Evolutionary conservation across 2,329 filamentous ascomycete species (phyloP), one percentile per base, ranked within the genome.

Genomic region (Penicillium sp.): DNA sequence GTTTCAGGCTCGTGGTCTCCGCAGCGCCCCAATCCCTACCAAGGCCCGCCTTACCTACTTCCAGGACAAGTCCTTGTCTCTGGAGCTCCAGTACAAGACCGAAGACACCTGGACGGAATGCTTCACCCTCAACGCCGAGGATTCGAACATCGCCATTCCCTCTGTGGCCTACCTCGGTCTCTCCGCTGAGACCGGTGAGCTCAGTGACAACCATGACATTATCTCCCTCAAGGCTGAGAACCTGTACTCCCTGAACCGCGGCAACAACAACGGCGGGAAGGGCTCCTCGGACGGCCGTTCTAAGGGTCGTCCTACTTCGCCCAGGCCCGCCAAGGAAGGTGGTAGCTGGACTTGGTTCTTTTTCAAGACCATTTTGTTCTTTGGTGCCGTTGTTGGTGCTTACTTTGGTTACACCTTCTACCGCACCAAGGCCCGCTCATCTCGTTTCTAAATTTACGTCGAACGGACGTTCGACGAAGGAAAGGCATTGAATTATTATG

Each of bases 141-240:
- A 81, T 57, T 76, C 85, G 56, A 88, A 89, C 31, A 81, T 87
- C 66, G 87, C 89, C 66, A 88, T 99, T 61, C 94, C 94, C n/a
- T 78, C 81, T 9, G 82, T 86, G 50, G 78, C 83, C 27, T 88
- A 87, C 71, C 75, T 88, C 5, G 85, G 85, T 59, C 85, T 88
- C 76, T 82, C 75, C 22, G 77, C 76, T 4, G 93, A 97, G 80
- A 97, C 94, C 14, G 94, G 94, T 69, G 93, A 99, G 79, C 84
- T 99, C 62, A 91, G 87, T 75, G 94, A 99, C 78, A 96, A 96
- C 81, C 93, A 97, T 81, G 94, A 99, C 77, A 95, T 99, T 74
- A 86, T 97, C 71, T 88, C 86, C 47, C 83, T 99, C 66, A 81
- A 86, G 60, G 88, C 93, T 53, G 89, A 88, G 80, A 99, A 97